Base-by-base conservation (phyloP, 2,329 filamentous ascomycete species). In the Botrytis porri region DNA sequence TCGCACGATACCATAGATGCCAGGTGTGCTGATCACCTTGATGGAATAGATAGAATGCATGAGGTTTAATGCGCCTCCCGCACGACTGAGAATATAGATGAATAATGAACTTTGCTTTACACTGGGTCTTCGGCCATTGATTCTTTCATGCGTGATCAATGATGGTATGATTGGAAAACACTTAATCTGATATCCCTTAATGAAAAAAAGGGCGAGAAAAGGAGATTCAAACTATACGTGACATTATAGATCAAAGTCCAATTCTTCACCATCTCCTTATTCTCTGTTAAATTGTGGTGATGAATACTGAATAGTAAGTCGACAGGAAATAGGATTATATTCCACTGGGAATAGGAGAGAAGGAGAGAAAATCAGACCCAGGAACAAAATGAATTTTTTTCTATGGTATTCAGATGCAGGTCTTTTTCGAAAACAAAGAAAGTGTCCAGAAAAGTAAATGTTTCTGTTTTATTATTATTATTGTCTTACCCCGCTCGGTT, bases 381-480 rank as follows among this genome's bases (percentile, higher is more conserved):
- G 7, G 8, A 10, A 9, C 1, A 45, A 48, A 45, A 22, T 48
- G 43, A 22, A 18, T 48, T 8, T 22, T 1, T 1, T 1, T 48
- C 0, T 9, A 10, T 10, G 20, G 3, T 14, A 14, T 51, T 51
- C 3, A n/a, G 0, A n/a, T 25, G 4, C 10, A 12, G 4, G 12
- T 12, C 0, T 0, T 0, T 25, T 10, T 12, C 45, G 25, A 25
- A 25, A 48, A 48, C 22, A 48, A 51, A 51, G 48, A n/a, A n/a
- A n/a, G 48, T 6, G 48, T n/a, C 6, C 0, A 1, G 10, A 14
- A 51, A n/a, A 25, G 4, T 14, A 1, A 14, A n/a, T n/a, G 0
- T 14, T n/a, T 51, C 48, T 14, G 1, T 14, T 51, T n/a, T 7
- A 37, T 51, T n/a, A n/a, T 51, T 51, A 10, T n/a, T 51, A 12